These are phyloP conservation scores for Pilobolus umbonatus DNA, from an alignment of 192 early-diverging fungal genomes.

Conservation along the genomic window DNA sequence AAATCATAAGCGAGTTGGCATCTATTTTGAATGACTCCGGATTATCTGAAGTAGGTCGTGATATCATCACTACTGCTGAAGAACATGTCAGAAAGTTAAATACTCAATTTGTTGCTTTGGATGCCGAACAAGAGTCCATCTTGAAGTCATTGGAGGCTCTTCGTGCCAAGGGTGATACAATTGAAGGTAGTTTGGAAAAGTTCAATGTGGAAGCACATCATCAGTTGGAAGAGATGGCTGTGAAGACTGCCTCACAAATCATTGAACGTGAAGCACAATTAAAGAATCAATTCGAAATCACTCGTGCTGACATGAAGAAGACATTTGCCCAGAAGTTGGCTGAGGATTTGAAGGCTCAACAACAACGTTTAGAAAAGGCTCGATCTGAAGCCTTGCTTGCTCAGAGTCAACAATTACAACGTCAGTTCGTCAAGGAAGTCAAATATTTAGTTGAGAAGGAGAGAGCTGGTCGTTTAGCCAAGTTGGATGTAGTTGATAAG, in stretches of 20 bases:
- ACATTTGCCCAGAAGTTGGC: slow-evolving; percentile 30
- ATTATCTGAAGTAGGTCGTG: slow-evolving; percentile 46
- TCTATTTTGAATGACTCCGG: slow-evolving; percentile 32
- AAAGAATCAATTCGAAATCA: slow-evolving; percentile 33
- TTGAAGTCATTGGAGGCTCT: slow-evolving; percentile 27
- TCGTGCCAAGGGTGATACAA: slow-evolving; percentile 37
- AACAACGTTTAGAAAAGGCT: slow-evolving; percentile 44
- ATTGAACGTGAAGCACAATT: slow-evolving; percentile 44
- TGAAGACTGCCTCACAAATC: slow-evolving; percentile 41
- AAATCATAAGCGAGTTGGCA: slow-evolving; percentile 32
- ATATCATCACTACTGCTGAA: slow-evolving; percentile 57
- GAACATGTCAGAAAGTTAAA: slow-evolving; percentile 43
- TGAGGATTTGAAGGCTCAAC: slow-evolving; percentile 29
- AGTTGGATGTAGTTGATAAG: slow-evolving; percentile 74
- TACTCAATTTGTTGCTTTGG: slow-evolving; percentile 45
- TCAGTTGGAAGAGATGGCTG: slow-evolving; percentile 42
- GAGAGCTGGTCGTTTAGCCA: slow-evolving; percentile 81
- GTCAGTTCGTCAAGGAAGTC: slow-evolving; percentile 74
- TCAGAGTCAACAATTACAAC: slow-evolving; percentile 70
- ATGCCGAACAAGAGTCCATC: slow-evolving; percentile 35
- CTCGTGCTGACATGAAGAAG: slow-evolving; percentile 14
- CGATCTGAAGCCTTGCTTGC: slow-evolving; percentile 56
- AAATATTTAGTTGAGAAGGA: slow-evolving; percentile 82
- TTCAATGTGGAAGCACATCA: slow-evolving; percentile 53
- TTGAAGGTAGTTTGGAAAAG: slow-evolving; percentile 56